phyloP scores from a whole-genome alignment of 106 monocot species.

The Acanthochlamys bracteata region DNA sequence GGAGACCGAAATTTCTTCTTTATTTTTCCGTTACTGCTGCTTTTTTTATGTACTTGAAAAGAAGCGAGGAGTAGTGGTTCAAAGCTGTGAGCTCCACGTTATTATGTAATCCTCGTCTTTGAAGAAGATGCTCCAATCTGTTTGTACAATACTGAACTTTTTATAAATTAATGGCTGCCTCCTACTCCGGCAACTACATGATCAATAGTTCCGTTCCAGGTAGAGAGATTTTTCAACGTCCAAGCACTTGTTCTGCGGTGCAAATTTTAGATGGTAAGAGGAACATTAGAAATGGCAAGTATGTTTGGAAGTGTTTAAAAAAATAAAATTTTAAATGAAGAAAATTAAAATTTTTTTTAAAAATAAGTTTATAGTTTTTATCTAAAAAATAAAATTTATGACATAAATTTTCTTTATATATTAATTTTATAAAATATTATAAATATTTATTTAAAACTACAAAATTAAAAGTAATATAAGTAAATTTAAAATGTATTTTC shows the following conservation, averaged over 20 bases:
- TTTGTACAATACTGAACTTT: constrained; percentile 31
- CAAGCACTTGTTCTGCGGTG: constrained; percentile 65
- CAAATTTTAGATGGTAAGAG: not conserved
- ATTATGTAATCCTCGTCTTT: constrained; percentile 60
- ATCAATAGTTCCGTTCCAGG: constrained; percentile 86
- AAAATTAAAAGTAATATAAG: too few species aligned
- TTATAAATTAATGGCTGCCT: constrained; percentile 70
- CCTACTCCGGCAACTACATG: constrained; percentile 85
- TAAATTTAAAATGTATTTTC: too few species aligned
- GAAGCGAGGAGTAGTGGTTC: constrained; percentile 84
- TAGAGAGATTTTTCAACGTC: constrained; percentile 52
- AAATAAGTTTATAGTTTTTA: too few species aligned
- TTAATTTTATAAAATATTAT: too few species aligned
- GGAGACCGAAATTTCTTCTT: too few species aligned
- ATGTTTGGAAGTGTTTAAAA: too few species aligned
- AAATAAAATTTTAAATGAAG: too few species aligned
- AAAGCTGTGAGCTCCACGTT: constrained; percentile 87
- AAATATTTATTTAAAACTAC: too few species aligned
- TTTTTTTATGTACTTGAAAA: constrained; percentile 87
- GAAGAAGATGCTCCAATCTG: constrained; percentile 61
- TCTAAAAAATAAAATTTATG: too few species aligned
- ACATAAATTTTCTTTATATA: too few species aligned
- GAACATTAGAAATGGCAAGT: too few species aligned
- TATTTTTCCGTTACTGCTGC: constrained; percentile 61
- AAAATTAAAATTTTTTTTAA: too few species aligned